Evolutionary conservation across 2,329 filamentous ascomycete genomes (phyloP), one percentile per base, ranked within the genome.

Genomic region (Aureobasidium melanogenum): DNA sequence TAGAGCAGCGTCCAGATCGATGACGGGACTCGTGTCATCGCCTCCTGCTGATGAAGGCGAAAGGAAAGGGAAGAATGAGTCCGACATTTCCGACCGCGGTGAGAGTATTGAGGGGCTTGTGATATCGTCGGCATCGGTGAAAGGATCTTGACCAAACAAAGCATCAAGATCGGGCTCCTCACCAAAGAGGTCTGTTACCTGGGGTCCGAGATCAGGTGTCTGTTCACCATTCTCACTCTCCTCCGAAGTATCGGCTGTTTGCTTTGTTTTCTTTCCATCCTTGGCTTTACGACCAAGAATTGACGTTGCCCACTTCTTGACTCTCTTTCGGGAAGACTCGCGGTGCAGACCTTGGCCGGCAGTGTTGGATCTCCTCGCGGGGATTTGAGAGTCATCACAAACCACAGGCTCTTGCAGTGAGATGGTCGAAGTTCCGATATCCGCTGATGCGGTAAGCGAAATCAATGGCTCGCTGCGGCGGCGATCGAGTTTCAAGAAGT

Each of bases 1-100:
- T 1, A 97, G 81, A 28, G 93, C 94, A 19, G 92, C 93, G 75
- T 99, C 94, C 44, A 99, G 78, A 72, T 99, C 94, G 65, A 99
- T 95, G 73, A 97, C 88, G 8, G 89, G 87, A 69, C 86, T 89
- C 57, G 87, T 82, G 3, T 83, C 73, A 63, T 95, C 89, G n/a
- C 61, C 88, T 87, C 2, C 85, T 86, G 19, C 84, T 84, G 85
- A 86, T 1, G 43, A 48, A 38, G 56, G 26, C 28, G 43, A 26
- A 22, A 50, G 22, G 44, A 59, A 59, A 10, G 56, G 44, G 17
- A 48, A 48, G 56, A 59, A 59, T 2, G 56, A 39, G 22, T 59
- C 56, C 17, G 32, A 59, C 10, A 50, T 41, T 24, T 48, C 56
- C 88, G 4, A 81, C 5, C 60, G 56, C 12, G 62, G 52, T 14